phyloP scores from a whole-genome alignment of 2,329 filamentous ascomycete genomes.

The Fusarium concolor region DNA sequence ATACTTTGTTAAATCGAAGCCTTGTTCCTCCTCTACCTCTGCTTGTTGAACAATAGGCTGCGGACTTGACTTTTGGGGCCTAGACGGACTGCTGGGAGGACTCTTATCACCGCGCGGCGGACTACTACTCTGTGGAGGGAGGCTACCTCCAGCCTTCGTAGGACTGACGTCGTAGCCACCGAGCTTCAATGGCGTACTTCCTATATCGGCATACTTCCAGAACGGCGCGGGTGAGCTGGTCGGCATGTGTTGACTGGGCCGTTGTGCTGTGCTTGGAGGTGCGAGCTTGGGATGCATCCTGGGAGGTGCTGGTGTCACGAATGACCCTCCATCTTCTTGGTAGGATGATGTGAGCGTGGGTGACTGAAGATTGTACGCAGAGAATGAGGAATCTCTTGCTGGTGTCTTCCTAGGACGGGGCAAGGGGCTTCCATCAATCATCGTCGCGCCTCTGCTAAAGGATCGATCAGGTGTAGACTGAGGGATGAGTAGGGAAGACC shows the following conservation, averaged over 20 bases:
- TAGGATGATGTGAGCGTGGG: conserved; percentile 72
- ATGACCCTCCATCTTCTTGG: conserved; percentile 69
- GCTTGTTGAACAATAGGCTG: conserved; percentile 47
- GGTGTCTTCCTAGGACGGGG: conserved; percentile 66
- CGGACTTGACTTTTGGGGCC: conserved; percentile 52
- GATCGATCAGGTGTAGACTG: conserved; percentile 67
- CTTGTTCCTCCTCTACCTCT: conserved; percentile 61
- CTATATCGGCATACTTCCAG: conserved; percentile 86
- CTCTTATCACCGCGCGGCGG: conserved; percentile 64
- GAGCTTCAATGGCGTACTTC: conserved; percentile 74
- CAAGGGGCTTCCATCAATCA: conserved; percentile 71
- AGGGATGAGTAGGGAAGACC: conserved; percentile 60
- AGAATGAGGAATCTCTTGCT: conserved; percentile 58
- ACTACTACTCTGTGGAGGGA: conserved; percentile 68
- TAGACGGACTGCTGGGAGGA: conserved; percentile 64
- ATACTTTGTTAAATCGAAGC: conserved; percentile 70
- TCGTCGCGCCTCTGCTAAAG: conserved; percentile 52
- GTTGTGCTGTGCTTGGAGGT: conserved; percentile 82
- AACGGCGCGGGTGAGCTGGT: conserved; percentile 88
- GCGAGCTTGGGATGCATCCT: conserved; percentile 79
- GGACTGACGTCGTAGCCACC: conserved; percentile 68
- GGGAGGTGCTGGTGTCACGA: conserved; percentile 78
- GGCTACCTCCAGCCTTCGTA: conserved; percentile 58
- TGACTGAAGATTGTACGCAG: conserved; percentile 66
- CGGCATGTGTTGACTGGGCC: conserved; percentile 86